Percentiles rank a stretch among this genome's conserved stretches.
These are phyloP conservation scores for Epicoccum nigrum DNA, from an alignment of 2,329 filamentous ascomycete species.

Conservation along the genomic window DNA sequence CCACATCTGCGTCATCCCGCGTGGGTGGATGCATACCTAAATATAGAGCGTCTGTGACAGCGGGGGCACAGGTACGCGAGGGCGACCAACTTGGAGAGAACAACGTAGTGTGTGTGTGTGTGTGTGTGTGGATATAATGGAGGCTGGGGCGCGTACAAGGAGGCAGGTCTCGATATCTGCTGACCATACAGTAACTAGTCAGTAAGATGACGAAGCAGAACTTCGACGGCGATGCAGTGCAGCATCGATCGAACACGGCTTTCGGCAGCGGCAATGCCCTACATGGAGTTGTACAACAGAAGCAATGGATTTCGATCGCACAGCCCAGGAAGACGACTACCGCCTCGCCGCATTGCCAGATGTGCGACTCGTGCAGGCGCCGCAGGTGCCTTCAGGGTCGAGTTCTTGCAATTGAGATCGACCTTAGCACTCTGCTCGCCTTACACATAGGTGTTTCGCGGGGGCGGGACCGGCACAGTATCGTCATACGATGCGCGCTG, in stretches of 20 bases:
- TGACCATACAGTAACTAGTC: background rate
- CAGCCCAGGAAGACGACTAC: background rate
- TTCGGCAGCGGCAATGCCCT: conserved; percentile 4
- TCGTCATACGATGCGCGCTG: conserved; percentile 1
- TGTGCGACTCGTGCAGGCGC: background rate
- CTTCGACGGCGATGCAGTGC: conserved; percentile 10
- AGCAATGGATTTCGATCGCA: conserved; percentile 1
- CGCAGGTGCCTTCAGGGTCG: background rate
- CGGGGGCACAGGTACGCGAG: conserved; percentile 16
- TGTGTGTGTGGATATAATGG: conserved; percentile 1
- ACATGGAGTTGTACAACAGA: conserved; percentile 3
- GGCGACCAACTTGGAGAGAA: conserved; percentile 6
- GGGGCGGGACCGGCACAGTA: conserved; percentile 1
- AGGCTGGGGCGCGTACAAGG: conserved; percentile 16
- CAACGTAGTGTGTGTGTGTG: too few relatives aligned
- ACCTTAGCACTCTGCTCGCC: conserved; percentile 1
- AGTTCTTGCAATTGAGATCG: background rate
- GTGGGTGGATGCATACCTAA: conserved; percentile 11
- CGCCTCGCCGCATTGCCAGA: background rate
- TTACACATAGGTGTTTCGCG: conserved; percentile 1
- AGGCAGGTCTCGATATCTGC: conserved; percentile 2
- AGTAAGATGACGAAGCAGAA: conserved; percentile 7
- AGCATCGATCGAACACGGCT: background rate
- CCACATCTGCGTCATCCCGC: conserved; percentile 14
- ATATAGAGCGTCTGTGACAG: conserved; percentile 12